Conservation (phyloP, 108 stramenopile species). For the Nitzschia sp. region DNA sequence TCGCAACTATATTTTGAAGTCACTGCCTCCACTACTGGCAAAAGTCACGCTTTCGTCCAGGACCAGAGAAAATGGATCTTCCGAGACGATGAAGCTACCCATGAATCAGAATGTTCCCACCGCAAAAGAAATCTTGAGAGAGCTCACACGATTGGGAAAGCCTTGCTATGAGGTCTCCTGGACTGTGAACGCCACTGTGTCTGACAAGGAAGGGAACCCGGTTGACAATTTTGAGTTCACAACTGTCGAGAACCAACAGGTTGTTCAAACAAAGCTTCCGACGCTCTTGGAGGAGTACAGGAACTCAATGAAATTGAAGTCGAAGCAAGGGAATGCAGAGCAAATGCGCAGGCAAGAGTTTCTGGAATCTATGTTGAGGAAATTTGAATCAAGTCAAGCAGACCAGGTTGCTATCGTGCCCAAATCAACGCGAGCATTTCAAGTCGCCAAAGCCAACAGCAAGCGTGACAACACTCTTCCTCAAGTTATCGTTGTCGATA, state of each 20-base stretch:
- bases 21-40: conserved; percentile 54
- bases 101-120: conserved; percentile 41
- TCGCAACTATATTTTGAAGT: conserved; percentile 49
- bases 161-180: conserved; percentile 61
- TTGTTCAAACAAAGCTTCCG: conserved; percentile 51
- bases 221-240: conserved; percentile 59
- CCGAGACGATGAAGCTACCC: neutral
- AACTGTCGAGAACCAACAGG: conserved; percentile 52
- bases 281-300: conserved; percentile 48
- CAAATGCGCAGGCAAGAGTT: conserved; percentile 54
- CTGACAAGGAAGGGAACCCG: conserved; percentile 43
- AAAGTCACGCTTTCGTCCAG: conserved; percentile 47
- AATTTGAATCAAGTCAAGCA: neutral
- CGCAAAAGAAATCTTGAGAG: conserved; percentile 48
- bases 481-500: no score
- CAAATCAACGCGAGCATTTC: neutral
- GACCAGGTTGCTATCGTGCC: neutral
- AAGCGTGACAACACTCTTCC: no score
- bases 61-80: conserved; percentile 30
- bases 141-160: conserved; percentile 32
- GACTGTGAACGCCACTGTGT: conserved; percentile 50
- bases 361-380: conserved; percentile 16
- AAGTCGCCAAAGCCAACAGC: no score
- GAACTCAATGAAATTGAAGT: conserved; percentile 27
- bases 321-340: conserved; percentile 57